These are phyloP conservation scores for Phytophthora hibernalis DNA, from an alignment of 352 stramenopile species.

Conservation along the genomic window DNA sequence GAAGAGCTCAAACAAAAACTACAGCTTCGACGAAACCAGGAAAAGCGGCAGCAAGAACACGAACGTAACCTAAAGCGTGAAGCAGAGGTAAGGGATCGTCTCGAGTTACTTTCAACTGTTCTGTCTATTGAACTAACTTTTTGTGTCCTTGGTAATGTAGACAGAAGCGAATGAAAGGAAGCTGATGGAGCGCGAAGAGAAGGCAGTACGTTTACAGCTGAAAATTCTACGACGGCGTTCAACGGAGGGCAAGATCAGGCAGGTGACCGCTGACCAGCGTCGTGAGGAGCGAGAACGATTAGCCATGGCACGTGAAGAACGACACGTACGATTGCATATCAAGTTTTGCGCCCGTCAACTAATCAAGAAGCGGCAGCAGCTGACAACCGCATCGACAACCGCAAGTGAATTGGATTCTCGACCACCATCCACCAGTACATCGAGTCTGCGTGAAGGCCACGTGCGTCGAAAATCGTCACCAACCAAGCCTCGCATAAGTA, in stretches of 20 bases:
- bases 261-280: conserved; percentile 59
- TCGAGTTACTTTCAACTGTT: not conserved
- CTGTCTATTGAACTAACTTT: conserved; percentile 1
- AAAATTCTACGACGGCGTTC: conserved; percentile 67
- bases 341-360: conserved; percentile 50
- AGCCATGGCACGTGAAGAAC: conserved; percentile 77
- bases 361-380: conserved; percentile 24
- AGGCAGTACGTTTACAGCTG: conserved; percentile 52
- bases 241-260: conserved; percentile 52
- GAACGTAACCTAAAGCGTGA: conserved; percentile 47
- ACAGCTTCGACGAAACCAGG: conserved; percentile 37
- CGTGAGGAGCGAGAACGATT: conserved; percentile 71
- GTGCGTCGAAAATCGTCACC: conserved; percentile 8
- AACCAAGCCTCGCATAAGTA: conserved; percentile 12
- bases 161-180: conserved; percentile 62
- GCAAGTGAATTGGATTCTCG: conserved; percentile 24
- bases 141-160: conserved; percentile 32
- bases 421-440: conserved; percentile 13
- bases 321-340: conserved; percentile 52
- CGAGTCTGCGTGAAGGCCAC: conserved; percentile 10
- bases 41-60: conserved; percentile 46
- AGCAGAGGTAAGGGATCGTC: conserved; percentile 36
- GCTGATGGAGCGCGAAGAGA: conserved; percentile 81
- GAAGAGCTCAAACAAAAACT: conserved; percentile 64
- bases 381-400: conserved; percentile 21